Base-by-base conservation (phyloP, 768 basidiomycete species). In the Lactifluus hygrophoroides region DNA sequence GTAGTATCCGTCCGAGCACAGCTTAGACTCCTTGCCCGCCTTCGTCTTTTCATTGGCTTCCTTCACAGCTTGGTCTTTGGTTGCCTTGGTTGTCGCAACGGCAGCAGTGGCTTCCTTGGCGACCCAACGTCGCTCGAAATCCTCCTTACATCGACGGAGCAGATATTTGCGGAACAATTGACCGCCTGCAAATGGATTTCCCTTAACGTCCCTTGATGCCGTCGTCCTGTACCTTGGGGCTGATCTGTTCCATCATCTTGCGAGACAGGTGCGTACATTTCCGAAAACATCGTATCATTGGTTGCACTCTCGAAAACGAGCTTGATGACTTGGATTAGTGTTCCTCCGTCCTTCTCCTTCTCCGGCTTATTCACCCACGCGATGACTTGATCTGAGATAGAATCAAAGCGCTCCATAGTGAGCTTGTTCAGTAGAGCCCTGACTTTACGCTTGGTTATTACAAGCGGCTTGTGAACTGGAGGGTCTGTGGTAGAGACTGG, bases 291-390 rank as follows among this genome's bases (percentile, higher is more conserved):
- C 43, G 91, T 90, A 70, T 96, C 94, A 71, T 96, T 93, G 10
- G 91, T 96, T 10, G 94, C 94, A 78, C 94, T 96, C 72, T 96
- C 94, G 71, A 97, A 97, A 30, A 97, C 90, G 51, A 96, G 85
- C 57, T 87, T 84, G 72, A 96, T 97, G 69, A 98, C 95, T 66
- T 94, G 90, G 65, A 95, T 95, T 60, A 97, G 83, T 3, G 93
- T 95, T 63, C 88, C 83, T 3, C 94, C 93, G 68, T 97, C 92
- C 69, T 84, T 89, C 79, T 98, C 93, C 67, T 86, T 81, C 76
- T 87, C 85, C 5, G 88, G 90, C 75, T 83, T 90, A 80, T 97
- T 95, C 30, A 93, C 95, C 91, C 92, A 97, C 7, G 80, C 72
- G 63, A 98, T 87, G 70, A 98, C 95, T 71, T 98, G 93, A 68